These are phyloP conservation scores for Venturia nashicola DNA, from an alignment of 2,329 filamentous ascomycete genomes.

Conservation along the genomic window DNA sequence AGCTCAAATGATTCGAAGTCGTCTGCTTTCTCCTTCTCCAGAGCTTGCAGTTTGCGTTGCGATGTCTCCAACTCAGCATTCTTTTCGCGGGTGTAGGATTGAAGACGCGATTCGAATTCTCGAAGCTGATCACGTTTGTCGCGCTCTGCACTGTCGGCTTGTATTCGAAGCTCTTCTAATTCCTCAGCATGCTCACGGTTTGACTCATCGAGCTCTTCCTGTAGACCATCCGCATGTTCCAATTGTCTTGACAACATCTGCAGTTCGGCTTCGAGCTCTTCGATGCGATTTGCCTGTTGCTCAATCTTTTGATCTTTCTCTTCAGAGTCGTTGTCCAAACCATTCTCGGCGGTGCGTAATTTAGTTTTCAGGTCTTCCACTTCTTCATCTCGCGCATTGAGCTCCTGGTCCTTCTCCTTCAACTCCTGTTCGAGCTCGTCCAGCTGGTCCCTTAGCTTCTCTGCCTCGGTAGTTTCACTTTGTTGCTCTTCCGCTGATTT, in stretches of 20 bases:
- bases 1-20: conserved; percentile 29
- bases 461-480: conserved; percentile 1
- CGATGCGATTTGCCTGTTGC: conserved; percentile 21
- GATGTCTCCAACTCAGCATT: conserved; percentile 17
- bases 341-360: conserved; percentile 20
- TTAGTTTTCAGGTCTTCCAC: conserved; percentile 22
- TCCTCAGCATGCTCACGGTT: conserved; percentile 24
- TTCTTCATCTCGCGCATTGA: conserved; percentile 26
- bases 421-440: conserved; percentile 23
- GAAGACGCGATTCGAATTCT: conserved; percentile 9
- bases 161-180: conserved; percentile 22
- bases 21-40: conserved; percentile 25
- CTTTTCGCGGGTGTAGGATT: conserved; percentile 15
- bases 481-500: background rate
- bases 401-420: conserved; percentile 20
- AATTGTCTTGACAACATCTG: conserved; percentile 9
- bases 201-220: conserved; percentile 13
- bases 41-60: conserved; percentile 20
- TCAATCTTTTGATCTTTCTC: conserved; percentile 21
- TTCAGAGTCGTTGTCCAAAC: conserved; percentile 18
- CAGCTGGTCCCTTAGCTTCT: conserved; percentile 19
- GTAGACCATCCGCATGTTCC: conserved; percentile 3
- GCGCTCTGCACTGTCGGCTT: conserved; percentile 19
- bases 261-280: conserved; percentile 22
- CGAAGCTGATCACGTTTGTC: conserved; percentile 9